phyloP scores from a whole-genome alignment of 345 rosid species.

The Eucalyptus marginata region DNA sequence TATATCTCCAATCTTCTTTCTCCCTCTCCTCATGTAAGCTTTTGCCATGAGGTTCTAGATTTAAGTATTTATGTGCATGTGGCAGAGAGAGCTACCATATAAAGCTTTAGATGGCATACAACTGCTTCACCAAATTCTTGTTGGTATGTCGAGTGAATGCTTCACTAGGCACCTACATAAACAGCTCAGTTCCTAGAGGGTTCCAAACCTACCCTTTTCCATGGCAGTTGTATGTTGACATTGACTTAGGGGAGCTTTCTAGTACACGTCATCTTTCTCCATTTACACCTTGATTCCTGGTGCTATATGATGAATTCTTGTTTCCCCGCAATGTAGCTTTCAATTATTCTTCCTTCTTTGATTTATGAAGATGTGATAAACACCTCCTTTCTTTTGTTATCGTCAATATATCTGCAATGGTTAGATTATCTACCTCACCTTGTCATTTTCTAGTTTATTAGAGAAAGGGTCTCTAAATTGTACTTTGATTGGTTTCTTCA shows the following conservation, averaged over 20 bases:
- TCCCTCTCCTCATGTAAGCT: background rate
- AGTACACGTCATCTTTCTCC: background rate
- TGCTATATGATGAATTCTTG: background rate
- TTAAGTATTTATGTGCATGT: background rate
- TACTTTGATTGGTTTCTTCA: background rate
- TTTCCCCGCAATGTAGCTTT: background rate
- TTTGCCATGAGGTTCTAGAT: background rate
- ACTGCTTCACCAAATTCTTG: background rate
- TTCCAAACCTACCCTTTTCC: background rate
- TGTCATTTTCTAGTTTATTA: background rate
- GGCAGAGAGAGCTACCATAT: background rate
- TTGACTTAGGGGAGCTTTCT: background rate
- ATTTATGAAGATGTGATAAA: background rate
- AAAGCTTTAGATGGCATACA: background rate
- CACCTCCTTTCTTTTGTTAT: background rate
- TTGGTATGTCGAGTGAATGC: background rate
- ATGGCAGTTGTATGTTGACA: background rate
- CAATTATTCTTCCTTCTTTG: background rate
- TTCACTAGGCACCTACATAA: background rate
- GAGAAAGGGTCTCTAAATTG: background rate
- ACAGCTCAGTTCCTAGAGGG: background rate
- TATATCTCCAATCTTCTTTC: background rate
- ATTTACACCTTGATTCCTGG: background rate
- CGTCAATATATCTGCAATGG: background rate
- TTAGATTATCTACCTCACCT: background rate